These are phyloP conservation scores for Penicillium sp. DNA, from an alignment of 2,329 filamentous ascomycete genomes.

Conservation along the genomic window DNA sequence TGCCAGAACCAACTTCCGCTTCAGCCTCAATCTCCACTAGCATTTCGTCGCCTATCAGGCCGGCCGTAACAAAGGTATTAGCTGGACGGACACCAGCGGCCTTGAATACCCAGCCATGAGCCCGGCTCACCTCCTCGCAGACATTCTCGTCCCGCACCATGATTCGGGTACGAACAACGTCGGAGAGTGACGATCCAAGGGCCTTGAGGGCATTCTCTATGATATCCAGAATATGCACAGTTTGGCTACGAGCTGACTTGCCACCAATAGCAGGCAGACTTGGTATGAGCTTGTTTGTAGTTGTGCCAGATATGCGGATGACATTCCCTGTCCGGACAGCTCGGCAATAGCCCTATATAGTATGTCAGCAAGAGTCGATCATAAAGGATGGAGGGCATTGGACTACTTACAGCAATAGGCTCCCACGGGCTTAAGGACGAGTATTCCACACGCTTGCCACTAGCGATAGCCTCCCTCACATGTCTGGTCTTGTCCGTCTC, in stretches of 20 bases:
- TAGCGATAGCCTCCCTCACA: background rate
- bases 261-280: background rate
- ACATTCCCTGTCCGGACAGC: background rate
- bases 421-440: background rate
- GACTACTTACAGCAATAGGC: background rate
- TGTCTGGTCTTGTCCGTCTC: background rate
- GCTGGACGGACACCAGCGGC: background rate
- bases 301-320: background rate
- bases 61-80: background rate
- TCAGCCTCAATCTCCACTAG: slow-evolving; percentile 1
- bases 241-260: background rate
- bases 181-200: background rate
- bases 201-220: background rate
- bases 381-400: background rate
- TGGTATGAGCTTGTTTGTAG: background rate
- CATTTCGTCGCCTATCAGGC: slow-evolving; percentile 2
- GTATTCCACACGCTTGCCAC: background rate
- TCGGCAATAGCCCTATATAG: background rate
- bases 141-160: background rate
- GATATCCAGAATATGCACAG: background rate
- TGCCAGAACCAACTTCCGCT: background rate
- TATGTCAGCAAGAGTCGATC: background rate
- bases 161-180: background rate
- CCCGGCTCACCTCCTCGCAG: background rate
- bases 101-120: slow-evolving; percentile 2